phyloP scores from a whole-genome alignment of 257 asterid species.

The Eucommia ulmoides region DNA sequence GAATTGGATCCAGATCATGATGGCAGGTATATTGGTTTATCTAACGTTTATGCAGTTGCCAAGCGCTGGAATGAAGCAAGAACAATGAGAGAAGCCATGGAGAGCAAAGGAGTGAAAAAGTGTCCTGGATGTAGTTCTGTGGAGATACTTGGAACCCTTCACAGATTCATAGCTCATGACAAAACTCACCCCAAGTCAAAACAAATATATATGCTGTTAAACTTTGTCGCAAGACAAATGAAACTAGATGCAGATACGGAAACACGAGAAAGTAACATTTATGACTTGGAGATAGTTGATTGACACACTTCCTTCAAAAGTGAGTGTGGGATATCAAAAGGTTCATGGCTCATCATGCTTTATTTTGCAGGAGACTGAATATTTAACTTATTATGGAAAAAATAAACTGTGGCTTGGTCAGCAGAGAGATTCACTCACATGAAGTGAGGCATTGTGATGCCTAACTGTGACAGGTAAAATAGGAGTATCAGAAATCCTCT shows the following conservation, averaged over 20 bases:
- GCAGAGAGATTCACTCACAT: no score
- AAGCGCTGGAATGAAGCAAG: slow-evolving; percentile 57
- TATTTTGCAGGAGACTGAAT: no score
- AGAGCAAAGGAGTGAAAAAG: slow-evolving; percentile 60
- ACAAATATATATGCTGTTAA: slow-evolving; percentile 31
- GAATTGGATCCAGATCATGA: slow-evolving; percentile 57
- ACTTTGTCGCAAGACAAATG: slow-evolving; percentile 31
- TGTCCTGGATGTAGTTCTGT: slow-evolving; percentile 50
- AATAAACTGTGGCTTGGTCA: no score
- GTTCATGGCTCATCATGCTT: no score
- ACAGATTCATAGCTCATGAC: slow-evolving; percentile 60
- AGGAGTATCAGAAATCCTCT: no score
- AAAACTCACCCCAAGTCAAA: slow-evolving; percentile 35
- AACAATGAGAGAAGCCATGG: slow-evolving; percentile 52
- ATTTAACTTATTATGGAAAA: no score
- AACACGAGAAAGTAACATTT: slow-evolving; percentile 7
- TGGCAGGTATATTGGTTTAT: slow-evolving; percentile 65
- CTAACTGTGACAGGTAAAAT: no score
- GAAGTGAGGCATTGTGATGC: no score
- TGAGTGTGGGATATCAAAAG: no score
- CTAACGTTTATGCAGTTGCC: slow-evolving; percentile 47
- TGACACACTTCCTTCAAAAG: no score
- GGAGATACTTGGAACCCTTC: slow-evolving; percentile 43
- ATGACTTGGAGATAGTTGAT: not conserved
- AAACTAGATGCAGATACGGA: slow-evolving; percentile 21